Percentiles rank a stretch among this genome's conserved stretches.
Conservation (phyloP, 345 rosid species). For the Cardamine resedifolia region DNA sequence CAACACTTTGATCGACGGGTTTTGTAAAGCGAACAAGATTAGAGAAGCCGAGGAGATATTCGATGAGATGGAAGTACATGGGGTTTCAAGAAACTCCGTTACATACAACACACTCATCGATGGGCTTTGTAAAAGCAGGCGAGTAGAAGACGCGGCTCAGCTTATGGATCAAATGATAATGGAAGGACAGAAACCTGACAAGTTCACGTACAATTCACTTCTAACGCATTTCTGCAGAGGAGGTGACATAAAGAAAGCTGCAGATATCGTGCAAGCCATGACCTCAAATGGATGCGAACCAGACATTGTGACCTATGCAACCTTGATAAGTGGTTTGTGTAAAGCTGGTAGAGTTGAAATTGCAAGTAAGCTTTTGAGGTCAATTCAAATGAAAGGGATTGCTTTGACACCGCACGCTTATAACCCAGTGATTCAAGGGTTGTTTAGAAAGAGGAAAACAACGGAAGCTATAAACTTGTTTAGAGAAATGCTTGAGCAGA, state of each 20-base stretch:
- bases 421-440: slow-evolving; percentile 81
- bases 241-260: slow-evolving; percentile 79
- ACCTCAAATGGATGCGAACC: slow-evolving; percentile 75
- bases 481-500: slow-evolving; percentile 74
- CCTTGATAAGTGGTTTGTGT: slow-evolving; percentile 78
- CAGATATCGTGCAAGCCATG: slow-evolving; percentile 85
- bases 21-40: slow-evolving; percentile 73
- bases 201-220: slow-evolving; percentile 80
- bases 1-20: slow-evolving; percentile 84
- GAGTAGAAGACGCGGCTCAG: slow-evolving; percentile 80
- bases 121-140: slow-evolving; percentile 67
- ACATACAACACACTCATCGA: slow-evolving; percentile 90
- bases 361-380: slow-evolving; percentile 70
- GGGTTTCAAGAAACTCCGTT: slow-evolving; percentile 77
- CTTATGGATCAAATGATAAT: slow-evolving; percentile 93
- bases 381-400: slow-evolving; percentile 78
- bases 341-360: slow-evolving; percentile 79
- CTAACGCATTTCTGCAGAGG: slow-evolving; percentile 68
- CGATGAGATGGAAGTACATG: slow-evolving; percentile 91
- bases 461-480: slow-evolving; percentile 75
- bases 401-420: slow-evolving; percentile 71
- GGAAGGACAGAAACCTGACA: slow-evolving; percentile 86
- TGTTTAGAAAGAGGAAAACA: slow-evolving; percentile 58
- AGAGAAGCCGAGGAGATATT: slow-evolving; percentile 86
- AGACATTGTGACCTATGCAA: slow-evolving; percentile 79